Evolutionary conservation across 306 rosid genomes (phyloP), one percentile per base, ranked within the genome.

Genomic region (Citrullus colocynthis): DNA sequence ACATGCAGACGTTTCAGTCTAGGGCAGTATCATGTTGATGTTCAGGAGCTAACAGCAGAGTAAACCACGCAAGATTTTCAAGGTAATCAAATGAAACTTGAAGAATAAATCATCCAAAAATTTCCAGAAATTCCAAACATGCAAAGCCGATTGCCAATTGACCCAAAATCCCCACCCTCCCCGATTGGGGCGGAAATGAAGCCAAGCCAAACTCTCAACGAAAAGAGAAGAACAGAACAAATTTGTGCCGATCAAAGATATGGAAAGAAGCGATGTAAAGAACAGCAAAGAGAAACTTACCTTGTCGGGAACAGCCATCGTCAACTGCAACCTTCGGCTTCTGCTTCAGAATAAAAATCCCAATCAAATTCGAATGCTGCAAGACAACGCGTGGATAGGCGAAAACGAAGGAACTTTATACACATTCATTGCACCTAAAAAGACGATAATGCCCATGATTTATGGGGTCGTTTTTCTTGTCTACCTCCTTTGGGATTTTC

Each of bases 301-400:
- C 77, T 74, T 52, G 18, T 51, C 77, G 17, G 30, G 10, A 34
- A 74, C 28, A 18, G 45, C 77, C 77, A 74, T 74, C 62, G 77
- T 52, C 58, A 74, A 51, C 62, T 30, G 30, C 77, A 16, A 28
- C 57, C 39, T 17, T 10, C 28, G 48, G 45, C 39, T 2, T 72
- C 59, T 30, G 77, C 45, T 73, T 71, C 59, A 45, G 42, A 52
- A 72, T 5, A 49, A 72, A 28, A 51, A 51, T 48, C 58, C 62
- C 77, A 17, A 52, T 28, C 77, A 28, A 73, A 73, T 30, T 51
- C 61, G 21, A 73, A 6, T 34, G 77, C 77, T 51, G 34, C 4
- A 30, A 73, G 77, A 9, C 77, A 30, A 52, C 77, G 77, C 62
- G 2, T 36, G 9, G 10, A 34, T 3, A 7, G 17, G 61, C 0